Conservation (phyloP, 352 stramenopile genomes). For the Phytophthora kernoviae region DNA sequence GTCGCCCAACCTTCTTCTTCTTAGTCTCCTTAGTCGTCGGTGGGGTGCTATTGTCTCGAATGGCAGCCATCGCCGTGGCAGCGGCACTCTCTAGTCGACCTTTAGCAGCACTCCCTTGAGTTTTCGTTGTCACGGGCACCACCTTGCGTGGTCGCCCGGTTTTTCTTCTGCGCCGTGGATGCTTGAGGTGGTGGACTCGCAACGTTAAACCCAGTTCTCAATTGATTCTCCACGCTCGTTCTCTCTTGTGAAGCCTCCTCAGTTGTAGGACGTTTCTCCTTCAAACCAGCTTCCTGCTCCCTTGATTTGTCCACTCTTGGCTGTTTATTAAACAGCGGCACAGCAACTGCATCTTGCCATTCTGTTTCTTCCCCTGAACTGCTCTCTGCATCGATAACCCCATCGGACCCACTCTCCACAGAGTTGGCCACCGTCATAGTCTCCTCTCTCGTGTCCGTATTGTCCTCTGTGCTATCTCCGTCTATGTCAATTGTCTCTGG, state of each 20-base stretch:
- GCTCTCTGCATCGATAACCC: neutral
- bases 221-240: neutral
- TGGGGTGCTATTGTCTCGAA: neutral
- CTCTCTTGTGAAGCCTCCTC: neutral
- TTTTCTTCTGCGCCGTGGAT: no score
- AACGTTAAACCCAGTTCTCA: neutral
- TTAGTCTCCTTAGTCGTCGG: neutral
- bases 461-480: conserved; percentile 18
- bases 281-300: neutral
- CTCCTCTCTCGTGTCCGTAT: conserved; percentile 7
- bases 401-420: conserved; percentile 5
- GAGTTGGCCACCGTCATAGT: neutral
- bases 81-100: neutral
- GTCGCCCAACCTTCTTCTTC: neutral
- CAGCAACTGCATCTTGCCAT: neutral
- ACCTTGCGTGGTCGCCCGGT: neutral
- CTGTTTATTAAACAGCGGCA: conserved; percentile 2
- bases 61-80: neutral
- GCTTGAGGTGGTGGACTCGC: no score
- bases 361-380: neutral
- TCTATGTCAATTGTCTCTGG: conserved; percentile 28
- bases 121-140: neutral
- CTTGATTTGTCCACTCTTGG: neutral
- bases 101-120: neutral
- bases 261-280: neutral